These are phyloP conservation scores for Zygosaccharomyces pseudobailii DNA, from an alignment of 1,139 yeast genomes.

Conservation along the genomic window DNA sequence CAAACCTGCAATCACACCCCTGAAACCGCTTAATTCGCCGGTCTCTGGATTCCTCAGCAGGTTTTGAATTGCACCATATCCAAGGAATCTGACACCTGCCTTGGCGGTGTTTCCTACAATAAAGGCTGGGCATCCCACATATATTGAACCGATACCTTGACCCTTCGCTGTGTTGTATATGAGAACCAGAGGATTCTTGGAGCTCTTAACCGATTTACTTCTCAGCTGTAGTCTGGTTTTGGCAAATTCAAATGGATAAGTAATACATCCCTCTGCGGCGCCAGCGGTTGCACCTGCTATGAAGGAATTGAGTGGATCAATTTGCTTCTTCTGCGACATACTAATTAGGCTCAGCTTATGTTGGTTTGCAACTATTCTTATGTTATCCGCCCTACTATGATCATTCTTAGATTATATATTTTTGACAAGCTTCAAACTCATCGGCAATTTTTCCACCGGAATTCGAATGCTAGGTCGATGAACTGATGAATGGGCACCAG, in stretches of 20 bases:
- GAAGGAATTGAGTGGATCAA: conserved; percentile 67
- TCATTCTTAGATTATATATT: background rate
- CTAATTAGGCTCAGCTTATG: background rate
- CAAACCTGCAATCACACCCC: conserved; percentile 91
- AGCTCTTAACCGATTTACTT: conserved; percentile 59
- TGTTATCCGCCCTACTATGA: background rate
- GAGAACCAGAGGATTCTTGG: conserved; percentile 78
- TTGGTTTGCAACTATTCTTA: too few species aligned
- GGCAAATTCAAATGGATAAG: conserved; percentile 96
- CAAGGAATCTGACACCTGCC: conserved; percentile 89
- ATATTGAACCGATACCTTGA: conserved; percentile 77
- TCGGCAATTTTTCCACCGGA: conserved; percentile 4
- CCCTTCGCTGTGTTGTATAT: conserved; percentile 67
- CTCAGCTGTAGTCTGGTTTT: conserved; percentile 87
- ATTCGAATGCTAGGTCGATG: background rate
- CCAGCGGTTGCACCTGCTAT: conserved; percentile 95
- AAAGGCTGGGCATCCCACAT: conserved; percentile 97
- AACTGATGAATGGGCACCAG: conserved; percentile 1
- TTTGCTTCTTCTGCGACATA: conserved; percentile 21
- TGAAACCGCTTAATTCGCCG: conserved; percentile 81
- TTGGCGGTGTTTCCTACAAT: conserved; percentile 94
- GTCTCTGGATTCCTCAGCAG: conserved; percentile 66
- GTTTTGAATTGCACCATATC: conserved; percentile 82
- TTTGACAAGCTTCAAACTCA: background rate
- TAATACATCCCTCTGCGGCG: conserved; percentile 82